Conservation (phyloP, 2,329 filamentous ascomycete species). For the Alternaria arborescens region DNA sequence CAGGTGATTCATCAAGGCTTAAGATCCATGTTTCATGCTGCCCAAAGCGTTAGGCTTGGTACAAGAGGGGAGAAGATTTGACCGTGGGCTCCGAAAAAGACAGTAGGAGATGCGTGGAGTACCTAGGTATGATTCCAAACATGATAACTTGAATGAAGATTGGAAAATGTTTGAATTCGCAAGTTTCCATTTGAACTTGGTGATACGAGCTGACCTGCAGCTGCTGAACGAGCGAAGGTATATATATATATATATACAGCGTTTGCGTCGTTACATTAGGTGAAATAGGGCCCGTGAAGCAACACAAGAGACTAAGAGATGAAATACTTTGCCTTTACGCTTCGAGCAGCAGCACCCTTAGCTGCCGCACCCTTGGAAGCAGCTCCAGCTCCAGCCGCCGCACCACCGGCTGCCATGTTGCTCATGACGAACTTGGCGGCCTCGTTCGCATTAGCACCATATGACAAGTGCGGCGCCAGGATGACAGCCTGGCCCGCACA, state of each 20-base stretch:
- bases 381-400: constrained; percentile 7
- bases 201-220: constrained; percentile 10
- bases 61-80: neutral
- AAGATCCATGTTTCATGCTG: neutral
- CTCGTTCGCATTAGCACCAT: constrained; percentile 40
- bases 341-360: constrained; percentile 1
- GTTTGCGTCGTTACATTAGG: neutral
- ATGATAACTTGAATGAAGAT: neutral
- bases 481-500: constrained; percentile 43
- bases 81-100: neutral
- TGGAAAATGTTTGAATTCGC: neutral
- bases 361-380: neutral
- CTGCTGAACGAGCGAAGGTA: neutral
- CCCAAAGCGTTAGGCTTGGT: too few relatives aligned
- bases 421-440: constrained; percentile 45
- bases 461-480: constrained; percentile 47
- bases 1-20: neutral
- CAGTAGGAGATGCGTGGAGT: neutral
- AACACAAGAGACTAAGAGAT: constrained; percentile 4
- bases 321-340: constrained; percentile 8
- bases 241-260: neutral
- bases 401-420: constrained; percentile 22
- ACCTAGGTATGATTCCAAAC: neutral
- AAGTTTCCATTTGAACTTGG: neutral
- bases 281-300: neutral